Evolutionary conservation across 1,139 yeast genomes (phyloP).

Genomic region (Geotrichum europaeum): DNA sequence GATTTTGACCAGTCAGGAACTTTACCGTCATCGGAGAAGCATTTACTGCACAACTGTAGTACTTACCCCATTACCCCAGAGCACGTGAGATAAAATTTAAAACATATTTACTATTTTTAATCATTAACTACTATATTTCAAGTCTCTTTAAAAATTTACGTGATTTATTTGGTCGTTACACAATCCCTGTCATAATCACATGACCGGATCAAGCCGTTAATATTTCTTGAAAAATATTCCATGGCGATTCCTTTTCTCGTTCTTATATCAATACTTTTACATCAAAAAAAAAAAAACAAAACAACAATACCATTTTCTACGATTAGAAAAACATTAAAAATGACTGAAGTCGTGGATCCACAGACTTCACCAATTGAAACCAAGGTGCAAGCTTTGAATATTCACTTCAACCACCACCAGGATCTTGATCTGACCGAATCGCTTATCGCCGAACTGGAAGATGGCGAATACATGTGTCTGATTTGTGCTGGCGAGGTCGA

Average conservation of each 20-base stretch:
- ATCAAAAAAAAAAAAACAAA: background rate
- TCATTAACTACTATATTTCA: no score
- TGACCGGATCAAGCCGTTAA: background rate
- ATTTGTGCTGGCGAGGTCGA: conserved; percentile 82
- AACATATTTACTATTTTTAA: background rate
- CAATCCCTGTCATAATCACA: background rate
- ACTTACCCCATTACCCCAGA: background rate
- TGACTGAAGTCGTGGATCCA: conserved; percentile 4
- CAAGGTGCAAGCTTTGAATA: background rate
- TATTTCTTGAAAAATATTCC: background rate
- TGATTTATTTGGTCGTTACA: background rate
- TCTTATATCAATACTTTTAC: background rate
- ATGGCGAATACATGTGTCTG: conserved; percentile 68
- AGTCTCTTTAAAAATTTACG: background rate
- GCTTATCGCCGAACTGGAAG: conserved; percentile 48
- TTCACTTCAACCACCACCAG: background rate
- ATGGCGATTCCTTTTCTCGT: background rate
- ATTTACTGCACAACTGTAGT: background rate
- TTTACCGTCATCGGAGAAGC: background rate
- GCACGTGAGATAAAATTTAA: background rate
- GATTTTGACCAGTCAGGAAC: background rate
- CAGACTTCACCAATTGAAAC: background rate
- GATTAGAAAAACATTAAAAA: background rate
- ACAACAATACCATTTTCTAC: background rate
- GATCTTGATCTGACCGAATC: conserved; percentile 30